These are phyloP conservation scores for Vickermania spadyakhi DNA, from an alignment of 208 protist genomes.

Conservation along the genomic window DNA sequence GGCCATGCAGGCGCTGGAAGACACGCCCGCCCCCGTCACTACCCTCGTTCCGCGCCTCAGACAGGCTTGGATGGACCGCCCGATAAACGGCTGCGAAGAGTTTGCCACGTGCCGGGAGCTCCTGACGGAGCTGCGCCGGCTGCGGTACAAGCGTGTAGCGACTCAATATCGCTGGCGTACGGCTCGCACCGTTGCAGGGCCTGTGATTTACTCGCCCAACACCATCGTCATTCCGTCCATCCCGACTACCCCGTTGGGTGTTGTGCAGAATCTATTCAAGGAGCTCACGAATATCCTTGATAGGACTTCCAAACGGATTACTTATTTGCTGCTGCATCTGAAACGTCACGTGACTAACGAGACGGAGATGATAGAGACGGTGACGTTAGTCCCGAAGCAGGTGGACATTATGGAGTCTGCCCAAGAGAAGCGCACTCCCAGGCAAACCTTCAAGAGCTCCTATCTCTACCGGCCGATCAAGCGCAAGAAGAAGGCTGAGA, in stretches of 20 bases:
- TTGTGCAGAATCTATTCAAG: neutral
- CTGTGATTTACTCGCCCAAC: neutral
- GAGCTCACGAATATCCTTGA: neutral
- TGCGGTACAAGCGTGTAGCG: neutral
- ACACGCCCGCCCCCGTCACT: neutral
- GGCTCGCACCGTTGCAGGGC: neutral
- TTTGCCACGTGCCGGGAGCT: neutral
- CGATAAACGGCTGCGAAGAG: neutral
- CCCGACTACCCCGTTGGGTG: neutral
- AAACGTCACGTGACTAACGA: neutral
- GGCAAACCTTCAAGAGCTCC: neutral
- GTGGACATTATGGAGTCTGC: neutral
- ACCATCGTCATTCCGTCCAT: neutral
- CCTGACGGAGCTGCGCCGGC: neutral
- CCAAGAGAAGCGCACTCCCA: constrained; percentile 6
- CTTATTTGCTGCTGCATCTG: neutral
- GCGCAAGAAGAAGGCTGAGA: neutral
- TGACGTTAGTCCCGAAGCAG: neutral
- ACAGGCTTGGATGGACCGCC: neutral
- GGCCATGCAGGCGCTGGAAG: neutral
- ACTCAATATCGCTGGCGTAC: neutral
- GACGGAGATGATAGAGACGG: neutral
- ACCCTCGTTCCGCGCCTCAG: neutral
- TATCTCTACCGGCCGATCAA: neutral
- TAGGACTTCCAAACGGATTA: neutral